Evolutionary conservation across 495 filamentous ascomycete species (phyloP).

Genomic region (Hyaloscypha hepaticicola): DNA sequence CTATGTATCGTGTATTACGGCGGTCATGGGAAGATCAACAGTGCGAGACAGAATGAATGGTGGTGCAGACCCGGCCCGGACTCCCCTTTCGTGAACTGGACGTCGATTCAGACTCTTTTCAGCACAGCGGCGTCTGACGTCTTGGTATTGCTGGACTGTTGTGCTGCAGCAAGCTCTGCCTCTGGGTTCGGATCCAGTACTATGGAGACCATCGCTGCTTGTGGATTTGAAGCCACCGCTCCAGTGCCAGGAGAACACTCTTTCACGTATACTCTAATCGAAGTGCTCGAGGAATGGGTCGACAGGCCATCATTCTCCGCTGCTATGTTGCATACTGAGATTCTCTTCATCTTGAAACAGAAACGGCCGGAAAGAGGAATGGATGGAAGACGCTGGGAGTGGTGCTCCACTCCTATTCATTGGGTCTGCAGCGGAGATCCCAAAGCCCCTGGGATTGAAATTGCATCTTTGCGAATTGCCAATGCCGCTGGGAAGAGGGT

Average conservation of each 20-base stretch:
- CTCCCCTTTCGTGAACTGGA: conserved; percentile 40
- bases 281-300: conserved; percentile 51
- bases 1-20: conserved; percentile 54
- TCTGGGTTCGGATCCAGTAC: conserved; percentile 40
- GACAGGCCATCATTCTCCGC: conserved; percentile 43
- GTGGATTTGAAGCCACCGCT: conserved; percentile 51
- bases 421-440: not conserved
- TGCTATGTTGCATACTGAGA: conserved; percentile 52
- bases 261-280: conserved; percentile 50
- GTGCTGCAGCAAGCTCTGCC: conserved; percentile 42
- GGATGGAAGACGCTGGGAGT: conserved; percentile 28
- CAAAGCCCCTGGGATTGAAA: conserved; percentile 10
- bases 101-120: conserved; percentile 52
- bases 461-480: not conserved
- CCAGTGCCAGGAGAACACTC: conserved; percentile 50
- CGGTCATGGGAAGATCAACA: conserved; percentile 43
- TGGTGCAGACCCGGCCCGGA: conserved; percentile 39
- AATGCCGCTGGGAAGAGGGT: not conserved
- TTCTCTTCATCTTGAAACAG: conserved; percentile 50
- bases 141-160: conserved; percentile 53
- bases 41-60: conserved; percentile 12
- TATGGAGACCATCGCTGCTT: conserved; percentile 53
- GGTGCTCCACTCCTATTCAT: conserved; percentile 8
- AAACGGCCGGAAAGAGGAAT: conserved; percentile 49
- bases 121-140: conserved; percentile 51